Base-by-base conservation (phyloP, 2,329 filamentous ascomycete genomes). In the Dothiorella sarmentorum region DNA sequence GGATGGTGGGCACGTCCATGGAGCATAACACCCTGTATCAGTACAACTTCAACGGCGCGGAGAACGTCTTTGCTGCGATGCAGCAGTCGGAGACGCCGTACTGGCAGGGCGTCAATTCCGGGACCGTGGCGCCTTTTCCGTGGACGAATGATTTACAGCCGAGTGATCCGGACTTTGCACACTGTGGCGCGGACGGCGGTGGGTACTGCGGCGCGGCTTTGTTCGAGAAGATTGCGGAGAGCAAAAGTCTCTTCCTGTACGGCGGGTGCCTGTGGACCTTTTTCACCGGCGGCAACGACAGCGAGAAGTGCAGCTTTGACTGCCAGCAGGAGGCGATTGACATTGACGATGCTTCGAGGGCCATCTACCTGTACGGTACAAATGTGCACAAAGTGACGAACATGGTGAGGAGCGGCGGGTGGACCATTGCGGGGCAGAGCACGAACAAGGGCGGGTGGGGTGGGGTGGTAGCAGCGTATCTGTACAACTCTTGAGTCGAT, bases 61-160 rank as follows among this genome's bases (percentile, higher is more conserved):
- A 73, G 60, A 81, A 82, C 61, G 76, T 84, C 10, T 73, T 81
- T 56, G 72, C 80, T 11, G 76, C 75, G 11, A 63, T 83, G 67
- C 74, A 81, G 59, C 80, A 84, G 69, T 76, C 76, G 42, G 82
- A 85, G 69, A 82, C 81, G 13, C 81, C 82, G 53, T 82, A 82
- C 64, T 69, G 69, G 63, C 72, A 78, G 61, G 57, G 57, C 45
- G 15, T 29, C 20, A 13, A 47, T 61, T 64, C 59, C 44, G 64
- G 59, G 51, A 2, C 62, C 64, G 24, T 73, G 75, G 3, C 57
- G 9, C 76, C 77, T 6, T 65, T 66, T 4, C 77, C 77, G 3
- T 79, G 76, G 74, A 71, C 68, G 61, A 66, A 71, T 49, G 69
- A 72, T 11, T 56, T 57, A 9, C 63, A 65, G 4, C 66, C 69